Evolutionary conservation across 139 green algal genomes (phyloP).

Genomic region (Chlamydomonas applanata): DNA sequence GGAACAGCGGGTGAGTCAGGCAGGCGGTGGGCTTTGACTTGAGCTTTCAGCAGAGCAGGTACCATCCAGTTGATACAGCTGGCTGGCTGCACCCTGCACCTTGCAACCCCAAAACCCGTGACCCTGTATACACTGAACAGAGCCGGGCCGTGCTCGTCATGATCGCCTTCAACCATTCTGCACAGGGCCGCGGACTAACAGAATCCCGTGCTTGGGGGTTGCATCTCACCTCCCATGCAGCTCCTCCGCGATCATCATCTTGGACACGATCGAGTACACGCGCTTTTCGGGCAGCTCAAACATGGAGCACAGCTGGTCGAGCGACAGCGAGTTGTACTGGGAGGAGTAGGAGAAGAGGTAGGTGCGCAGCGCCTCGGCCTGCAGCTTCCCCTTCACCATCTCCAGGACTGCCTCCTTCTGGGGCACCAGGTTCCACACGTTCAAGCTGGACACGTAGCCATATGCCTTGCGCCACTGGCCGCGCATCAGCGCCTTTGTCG

Average conservation of each 20-base stretch:
- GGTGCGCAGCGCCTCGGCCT: conserved; percentile 86
- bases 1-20: too few species aligned
- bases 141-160: too few species aligned
- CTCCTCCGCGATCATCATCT: conserved; percentile 91
- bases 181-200: too few species aligned
- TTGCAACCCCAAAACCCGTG: too few species aligned
- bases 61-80: too few species aligned
- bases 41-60: too few species aligned
- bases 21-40: too few species aligned
- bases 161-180: too few species aligned
- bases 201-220: too few species aligned
- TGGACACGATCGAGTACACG: conserved; percentile 69
- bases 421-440: conserved; percentile 80
- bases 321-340: conserved; percentile 84
- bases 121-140: too few species aligned
- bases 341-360: conserved; percentile 88
- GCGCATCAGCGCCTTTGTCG: conserved; percentile 67
- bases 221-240: conserved; percentile 77
- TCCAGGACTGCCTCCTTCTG: conserved; percentile 65
- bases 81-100: too few species aligned
- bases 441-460: conserved; percentile 60
- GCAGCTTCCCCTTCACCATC: conserved; percentile 77
- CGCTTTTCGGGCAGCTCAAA: conserved; percentile 85
- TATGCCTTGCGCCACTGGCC: conserved; percentile 86
- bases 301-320: conserved; percentile 84